Evolutionary conservation across 108 stramenopile genomes (phyloP), one percentile per base, ranked within the genome.

Genomic region (Chaetoceros tenuissimus): DNA sequence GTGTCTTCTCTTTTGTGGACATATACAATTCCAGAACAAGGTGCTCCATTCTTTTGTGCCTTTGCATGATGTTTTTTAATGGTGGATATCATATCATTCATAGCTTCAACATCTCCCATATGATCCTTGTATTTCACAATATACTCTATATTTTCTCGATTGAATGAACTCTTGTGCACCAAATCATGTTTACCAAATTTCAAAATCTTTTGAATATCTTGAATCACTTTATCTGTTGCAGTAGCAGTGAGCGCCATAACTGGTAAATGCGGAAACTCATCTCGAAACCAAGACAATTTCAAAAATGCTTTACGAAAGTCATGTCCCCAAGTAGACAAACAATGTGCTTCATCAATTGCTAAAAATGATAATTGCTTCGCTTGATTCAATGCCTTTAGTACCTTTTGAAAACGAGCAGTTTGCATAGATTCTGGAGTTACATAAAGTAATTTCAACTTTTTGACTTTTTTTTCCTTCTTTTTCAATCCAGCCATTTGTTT

Each of bases 281-380:
- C 66, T 47, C 94, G 81, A 2, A 98, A 63, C 59, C 71, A 92
- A 28, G 56, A 40, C 20, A 91, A 55, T 55, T 75, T 69, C 46
- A 72, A 74, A 66, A 80, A 87, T 24, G 81, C 81, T 18, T 76
- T 66, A 53, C 81, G 83, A 67, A 95, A 96, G 73, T 96, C 96
- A 74, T 98, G 95, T 46, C 97, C 97, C 94, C 86, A 92, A 43
- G 81, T 74, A 28, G 85, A 84, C 19, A 97, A 48, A 74, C 98
- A 98, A 70, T 99, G 98, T 24, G 96, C 96, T 64, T 99, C 98
- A 60, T 99, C 98, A 27, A 99, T 72, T 7, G 96, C 97, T 69
- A 99, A 86, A 55, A 84, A 60, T 40, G 81, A 64, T 21, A 87
- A 53, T 17, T 78, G 73, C n/a, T 85, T 62, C 22, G 71, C 54